These are phyloP conservation scores for Fusarium incarnatum DNA, from an alignment of 2,329 filamentous ascomycete species.

Conservation along the genomic window DNA sequence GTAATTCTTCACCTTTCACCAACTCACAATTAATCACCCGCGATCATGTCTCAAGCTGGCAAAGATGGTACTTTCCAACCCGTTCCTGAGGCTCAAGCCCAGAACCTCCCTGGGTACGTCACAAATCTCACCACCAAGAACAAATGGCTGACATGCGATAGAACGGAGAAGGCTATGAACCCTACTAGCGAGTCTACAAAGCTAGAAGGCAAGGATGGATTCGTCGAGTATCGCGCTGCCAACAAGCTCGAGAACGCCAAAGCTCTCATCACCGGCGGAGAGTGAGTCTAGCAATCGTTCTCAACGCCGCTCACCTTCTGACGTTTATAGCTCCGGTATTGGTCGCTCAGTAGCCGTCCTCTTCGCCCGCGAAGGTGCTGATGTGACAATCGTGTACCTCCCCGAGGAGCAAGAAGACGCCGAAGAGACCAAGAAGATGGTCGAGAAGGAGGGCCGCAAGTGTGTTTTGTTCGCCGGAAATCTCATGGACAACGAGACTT, in stretches of 20 bases:
- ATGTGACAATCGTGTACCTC: constrained; percentile 66
- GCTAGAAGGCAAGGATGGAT: constrained; percentile 53
- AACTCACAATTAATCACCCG: neutral
- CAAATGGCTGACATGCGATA: rapidly evolving
- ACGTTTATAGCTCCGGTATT: constrained; percentile 60
- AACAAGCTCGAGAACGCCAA: constrained; percentile 63
- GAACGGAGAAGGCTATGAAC: constrained; percentile 54
- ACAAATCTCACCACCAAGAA: neutral
- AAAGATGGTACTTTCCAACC: constrained; percentile 51
- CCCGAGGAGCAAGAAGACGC: constrained; percentile 68
- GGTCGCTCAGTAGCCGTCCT: constrained; percentile 65
- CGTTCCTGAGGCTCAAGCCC: constrained; percentile 50
- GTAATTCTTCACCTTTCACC: neutral
- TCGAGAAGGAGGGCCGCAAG: constrained; percentile 62
- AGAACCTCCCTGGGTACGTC: constrained; percentile 54
- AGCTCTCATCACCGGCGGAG: constrained; percentile 66
- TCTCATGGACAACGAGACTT: constrained; percentile 62
- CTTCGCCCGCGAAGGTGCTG: constrained; percentile 68
- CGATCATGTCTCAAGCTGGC: constrained; percentile 37
- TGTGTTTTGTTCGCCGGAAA: constrained; percentile 63
- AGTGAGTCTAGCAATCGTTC: constrained; percentile 53
- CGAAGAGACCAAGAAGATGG: constrained; percentile 62
- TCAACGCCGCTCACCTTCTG: too few species aligned
- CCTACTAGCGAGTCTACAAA: constrained; percentile 56
- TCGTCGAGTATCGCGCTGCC: constrained; percentile 57